Evolutionary conservation across 805 yeast genomes (phyloP).

Genomic region (Yarrowia osloensis): DNA sequence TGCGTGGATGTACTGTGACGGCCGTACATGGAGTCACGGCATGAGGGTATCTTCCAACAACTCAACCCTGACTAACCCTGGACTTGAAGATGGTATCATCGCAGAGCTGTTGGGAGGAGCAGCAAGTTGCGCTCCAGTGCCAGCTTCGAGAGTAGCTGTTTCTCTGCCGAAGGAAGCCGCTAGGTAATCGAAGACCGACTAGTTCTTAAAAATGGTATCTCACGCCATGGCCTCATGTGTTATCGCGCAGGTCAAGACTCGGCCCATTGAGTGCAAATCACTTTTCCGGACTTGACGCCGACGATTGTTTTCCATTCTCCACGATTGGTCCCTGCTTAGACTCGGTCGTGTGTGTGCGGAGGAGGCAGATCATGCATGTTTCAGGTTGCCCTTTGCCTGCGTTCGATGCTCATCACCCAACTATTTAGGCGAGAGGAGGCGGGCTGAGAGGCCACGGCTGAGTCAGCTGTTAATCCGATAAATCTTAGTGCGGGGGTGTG

Average conservation of each 20-base stretch:
- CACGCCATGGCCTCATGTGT: too few relatives aligned
- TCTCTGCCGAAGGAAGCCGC: too few relatives aligned
- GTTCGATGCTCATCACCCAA: background rate
- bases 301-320: background rate
- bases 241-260: too few relatives aligned
- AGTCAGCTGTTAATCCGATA: too few relatives aligned
- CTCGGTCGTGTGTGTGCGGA: background rate
- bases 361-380: conserved; percentile 16
- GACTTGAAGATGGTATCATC: background rate
- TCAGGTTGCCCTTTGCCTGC: background rate
- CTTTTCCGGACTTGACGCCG: background rate
- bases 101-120: background rate
- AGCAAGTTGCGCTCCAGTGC: too few relatives aligned
- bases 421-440: too few relatives aligned
- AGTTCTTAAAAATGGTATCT: too few relatives aligned
- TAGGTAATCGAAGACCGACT: too few relatives aligned
- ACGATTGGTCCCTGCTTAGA: conserved; percentile 18
- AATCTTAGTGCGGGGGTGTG: too few relatives aligned
- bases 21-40: too few relatives aligned
- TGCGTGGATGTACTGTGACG: background rate
- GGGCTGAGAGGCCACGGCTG: too few relatives aligned
- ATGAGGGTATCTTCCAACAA: background rate
- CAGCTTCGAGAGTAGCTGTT: too few relatives aligned
- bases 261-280: background rate
- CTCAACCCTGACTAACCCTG: conserved; percentile 3